Evolutionary conservation across 2,329 filamentous ascomycete species (phyloP).

Genomic region (Amesomyces nigricolor): DNA sequence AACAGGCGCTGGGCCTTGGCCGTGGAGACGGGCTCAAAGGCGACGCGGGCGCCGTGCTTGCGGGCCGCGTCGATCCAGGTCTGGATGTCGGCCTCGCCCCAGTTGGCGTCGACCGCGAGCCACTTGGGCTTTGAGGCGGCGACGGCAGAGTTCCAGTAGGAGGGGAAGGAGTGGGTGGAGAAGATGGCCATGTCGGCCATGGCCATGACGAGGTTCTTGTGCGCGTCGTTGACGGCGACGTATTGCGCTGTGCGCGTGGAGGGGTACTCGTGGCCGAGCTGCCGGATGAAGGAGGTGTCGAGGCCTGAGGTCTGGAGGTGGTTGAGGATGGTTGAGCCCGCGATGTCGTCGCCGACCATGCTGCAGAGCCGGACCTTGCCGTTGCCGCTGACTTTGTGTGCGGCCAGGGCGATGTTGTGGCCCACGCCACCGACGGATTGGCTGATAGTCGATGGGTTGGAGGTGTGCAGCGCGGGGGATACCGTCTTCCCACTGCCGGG

Average conservation of each 20-base stretch:
- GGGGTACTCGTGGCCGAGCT: conserved; percentile 43
- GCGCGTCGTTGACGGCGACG: conserved; percentile 77
- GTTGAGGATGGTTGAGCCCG: conserved; percentile 66
- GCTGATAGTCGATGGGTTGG: conserved; percentile 74
- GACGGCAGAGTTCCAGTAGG: conserved; percentile 57
- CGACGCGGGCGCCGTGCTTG: conserved; percentile 52
- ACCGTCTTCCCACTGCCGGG: conserved; percentile 25
- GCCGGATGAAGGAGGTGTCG: conserved; percentile 56
- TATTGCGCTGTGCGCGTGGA: conserved; percentile 78
- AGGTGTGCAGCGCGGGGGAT: conserved; percentile 62
- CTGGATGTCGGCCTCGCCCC: conserved; percentile 60
- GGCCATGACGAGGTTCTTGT: conserved; percentile 79
- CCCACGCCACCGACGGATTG: conserved; percentile 89
- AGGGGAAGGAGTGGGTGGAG: conserved; percentile 46
- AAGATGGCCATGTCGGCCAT: conserved; percentile 96
- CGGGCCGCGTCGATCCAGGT: conserved; percentile 62
- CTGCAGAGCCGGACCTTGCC: conserved; percentile 68
- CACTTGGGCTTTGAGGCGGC: conserved; percentile 58
- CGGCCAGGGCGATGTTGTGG: conserved; percentile 82
- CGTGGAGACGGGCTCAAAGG: conserved; percentile 85
- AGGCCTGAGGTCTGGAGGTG: conserved; percentile 61
- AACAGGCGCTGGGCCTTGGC: conserved; percentile 72
- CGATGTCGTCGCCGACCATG: conserved; percentile 71
- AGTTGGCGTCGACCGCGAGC: conserved; percentile 84
- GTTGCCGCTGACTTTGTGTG: conserved; percentile 59